phyloP scores from a whole-genome alignment of 208 protist genomes.

The Crithidia expoeki region DNA sequence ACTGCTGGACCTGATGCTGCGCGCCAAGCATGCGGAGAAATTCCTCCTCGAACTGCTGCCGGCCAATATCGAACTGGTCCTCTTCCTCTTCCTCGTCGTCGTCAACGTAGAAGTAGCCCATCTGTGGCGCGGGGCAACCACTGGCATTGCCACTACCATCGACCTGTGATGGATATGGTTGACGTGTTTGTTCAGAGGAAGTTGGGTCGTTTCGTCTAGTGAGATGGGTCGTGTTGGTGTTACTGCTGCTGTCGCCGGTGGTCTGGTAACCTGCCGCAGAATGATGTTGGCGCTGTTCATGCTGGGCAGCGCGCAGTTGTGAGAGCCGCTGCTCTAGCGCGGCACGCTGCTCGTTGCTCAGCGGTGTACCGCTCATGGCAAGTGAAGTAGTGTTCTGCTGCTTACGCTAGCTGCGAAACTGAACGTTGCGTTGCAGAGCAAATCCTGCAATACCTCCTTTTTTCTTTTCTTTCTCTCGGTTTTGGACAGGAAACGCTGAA shows the following conservation, averaged over 20 bases:
- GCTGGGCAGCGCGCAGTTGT: conserved; percentile 38
- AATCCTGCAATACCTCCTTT: too few species aligned
- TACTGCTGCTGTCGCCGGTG: background rate
- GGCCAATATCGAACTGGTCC: conserved; percentile 20
- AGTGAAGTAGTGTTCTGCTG: too few species aligned
- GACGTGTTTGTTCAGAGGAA: conserved; percentile 15
- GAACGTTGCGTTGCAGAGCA: too few species aligned
- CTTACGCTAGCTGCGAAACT: too few species aligned
- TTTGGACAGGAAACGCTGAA: too few species aligned
- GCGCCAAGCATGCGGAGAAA: conserved; percentile 19
- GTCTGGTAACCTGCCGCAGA: background rate
- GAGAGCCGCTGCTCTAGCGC: conserved; percentile 51
- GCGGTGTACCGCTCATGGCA: conserved; percentile 33
- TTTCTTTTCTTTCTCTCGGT: too few species aligned
- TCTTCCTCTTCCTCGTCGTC: conserved; percentile 32
- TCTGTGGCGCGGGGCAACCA: conserved; percentile 9
- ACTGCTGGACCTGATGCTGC: conserved; percentile 15
- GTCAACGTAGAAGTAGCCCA: conserved; percentile 33
- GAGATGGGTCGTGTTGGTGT: background rate
- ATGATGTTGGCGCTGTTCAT: conserved; percentile 2
- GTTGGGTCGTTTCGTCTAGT: background rate
- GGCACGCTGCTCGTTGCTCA: conserved; percentile 62
- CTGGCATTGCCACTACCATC: too few species aligned
- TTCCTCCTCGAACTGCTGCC: conserved; percentile 37
- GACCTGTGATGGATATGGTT: background rate